Evolutionary conservation across 805 yeast species (phyloP).

Genomic region (Candida vaughaniae): DNA sequence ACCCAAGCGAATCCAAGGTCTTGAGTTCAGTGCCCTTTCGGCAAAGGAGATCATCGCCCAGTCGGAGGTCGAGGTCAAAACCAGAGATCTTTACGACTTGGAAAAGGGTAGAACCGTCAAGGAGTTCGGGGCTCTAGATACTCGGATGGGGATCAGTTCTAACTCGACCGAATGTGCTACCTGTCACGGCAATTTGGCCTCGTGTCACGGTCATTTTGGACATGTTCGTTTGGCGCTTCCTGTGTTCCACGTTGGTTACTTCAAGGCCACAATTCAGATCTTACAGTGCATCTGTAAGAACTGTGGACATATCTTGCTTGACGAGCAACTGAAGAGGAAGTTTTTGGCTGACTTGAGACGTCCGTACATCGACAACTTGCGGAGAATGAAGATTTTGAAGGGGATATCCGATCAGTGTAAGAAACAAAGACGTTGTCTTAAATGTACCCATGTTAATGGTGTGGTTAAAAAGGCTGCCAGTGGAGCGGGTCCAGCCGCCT

Average conservation of each 20-base stretch:
- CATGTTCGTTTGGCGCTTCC: conserved; percentile 91
- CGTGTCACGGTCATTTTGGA: conserved; percentile 99
- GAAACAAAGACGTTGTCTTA: conserved; percentile 86
- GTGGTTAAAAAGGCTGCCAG: conserved; percentile 95
- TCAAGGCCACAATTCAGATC: conserved; percentile 85
- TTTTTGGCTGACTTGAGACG: conserved; percentile 78
- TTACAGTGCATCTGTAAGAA: conserved; percentile 88
- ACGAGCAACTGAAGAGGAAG: conserved; percentile 66
- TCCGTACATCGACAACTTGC: conserved; percentile 85
- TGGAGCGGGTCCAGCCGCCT: conserved; percentile 88
- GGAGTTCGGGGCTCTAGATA: conserved; percentile 83
- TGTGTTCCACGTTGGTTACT: conserved; percentile 96
- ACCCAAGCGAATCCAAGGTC: conserved; percentile 86
- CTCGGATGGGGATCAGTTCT: conserved; percentile 91
- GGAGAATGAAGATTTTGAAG: conserved; percentile 87
- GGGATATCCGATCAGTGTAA: conserved; percentile 88
- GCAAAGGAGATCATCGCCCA: conserved; percentile 90
- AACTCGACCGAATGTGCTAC: conserved; percentile 84
- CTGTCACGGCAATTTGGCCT: conserved; percentile 86
- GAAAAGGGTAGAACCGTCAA: conserved; percentile 87
- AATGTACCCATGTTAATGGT: conserved; percentile 89
- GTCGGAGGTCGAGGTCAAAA: conserved; percentile 89
- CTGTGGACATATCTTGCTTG: conserved; percentile 76
- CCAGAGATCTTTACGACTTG: conserved; percentile 88
- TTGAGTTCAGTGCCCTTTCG: conserved; percentile 90